Base-by-base conservation (phyloP, 768 basidiomycete genomes). In the Punctularia strigosozonata region DNA sequence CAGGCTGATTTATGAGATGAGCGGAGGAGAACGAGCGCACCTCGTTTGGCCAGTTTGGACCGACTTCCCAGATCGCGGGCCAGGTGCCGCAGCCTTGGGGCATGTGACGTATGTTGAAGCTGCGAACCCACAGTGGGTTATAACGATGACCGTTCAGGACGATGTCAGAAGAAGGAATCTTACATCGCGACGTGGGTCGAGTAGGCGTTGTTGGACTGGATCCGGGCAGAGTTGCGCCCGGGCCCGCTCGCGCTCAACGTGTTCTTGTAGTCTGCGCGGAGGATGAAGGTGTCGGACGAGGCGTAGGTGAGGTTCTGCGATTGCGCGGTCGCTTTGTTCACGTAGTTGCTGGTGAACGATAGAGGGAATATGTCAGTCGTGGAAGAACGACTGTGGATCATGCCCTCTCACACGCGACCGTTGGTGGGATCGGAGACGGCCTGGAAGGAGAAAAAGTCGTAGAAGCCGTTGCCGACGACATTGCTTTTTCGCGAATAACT, bases 71-170 rank as follows among this genome's bases (percentile, higher is more conserved):
- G 25, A 65, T 40, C 18, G 69, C 69, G 5, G 71, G 66, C 66
- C 67, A 66, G 31, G 50, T 50, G 12, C 40, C 66, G 44, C 68
- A 69, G 13, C 68, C 69, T 47, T 65, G 54, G 8, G 70, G 70
- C 66, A 71, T 71, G 47, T 71, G 68, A 13, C 57, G 52, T 36
- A 71, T 44, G 46, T 70, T 63, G 40, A 68, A 64, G 25, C 66
- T 70, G 45, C 22, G 35, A 14, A 13, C 13, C 14, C 13, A 7
- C 25, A 20, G 18, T 25, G 31, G 14, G 41, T 41, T 32, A 36
- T 22, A n/a, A 3, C 36, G 19, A 37, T 37, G 20, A 20, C 6
- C 39, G 10, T 34, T 33, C 13, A 32, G 39, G 17, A 25, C 4
- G 14, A n/a, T 28, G 46, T n/a, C n/a, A n/a, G n/a, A n/a, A n/a